These are phyloP conservation scores for Phialocephala subalpina DNA, from an alignment of 2,329 filamentous ascomycete genomes.

Conservation along the genomic window DNA sequence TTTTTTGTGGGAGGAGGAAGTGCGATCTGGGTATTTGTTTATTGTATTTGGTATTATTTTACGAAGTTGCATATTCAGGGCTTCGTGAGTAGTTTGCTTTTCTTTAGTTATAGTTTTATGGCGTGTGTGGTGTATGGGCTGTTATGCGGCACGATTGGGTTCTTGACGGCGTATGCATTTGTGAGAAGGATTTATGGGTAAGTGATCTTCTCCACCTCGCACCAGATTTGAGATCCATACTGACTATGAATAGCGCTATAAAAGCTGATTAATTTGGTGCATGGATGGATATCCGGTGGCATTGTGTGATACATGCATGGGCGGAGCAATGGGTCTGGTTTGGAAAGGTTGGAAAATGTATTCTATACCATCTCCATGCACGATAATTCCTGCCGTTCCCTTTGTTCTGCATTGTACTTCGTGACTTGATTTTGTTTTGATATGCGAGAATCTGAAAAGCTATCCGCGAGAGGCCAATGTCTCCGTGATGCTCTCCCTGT, in stretches of 20 bases:
- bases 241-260: conserved; percentile 7
- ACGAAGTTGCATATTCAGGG: conserved; percentile 83
- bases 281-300: neutral
- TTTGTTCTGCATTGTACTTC: no score
- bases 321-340: neutral
- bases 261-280: conserved; percentile 11
- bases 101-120: conserved; percentile 86
- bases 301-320: neutral
- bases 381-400: neutral
- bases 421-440: neutral
- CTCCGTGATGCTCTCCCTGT: no score
- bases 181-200: conserved; percentile 83
- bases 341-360: conserved; percentile 8
- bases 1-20: conserved; percentile 82
- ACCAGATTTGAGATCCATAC: neutral
- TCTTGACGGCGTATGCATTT: conserved; percentile 85
- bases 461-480: no score
- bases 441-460: no score
- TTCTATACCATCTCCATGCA: neutral
- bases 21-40: conserved; percentile 82
- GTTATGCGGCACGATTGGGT: conserved; percentile 83
- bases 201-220: conserved; percentile 44
- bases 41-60: conserved; percentile 85
- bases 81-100: conserved; percentile 80
- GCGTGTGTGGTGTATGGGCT: conserved; percentile 84